phyloP scores from a whole-genome alignment of 306 rosid genomes.

The Delonix regia region DNA sequence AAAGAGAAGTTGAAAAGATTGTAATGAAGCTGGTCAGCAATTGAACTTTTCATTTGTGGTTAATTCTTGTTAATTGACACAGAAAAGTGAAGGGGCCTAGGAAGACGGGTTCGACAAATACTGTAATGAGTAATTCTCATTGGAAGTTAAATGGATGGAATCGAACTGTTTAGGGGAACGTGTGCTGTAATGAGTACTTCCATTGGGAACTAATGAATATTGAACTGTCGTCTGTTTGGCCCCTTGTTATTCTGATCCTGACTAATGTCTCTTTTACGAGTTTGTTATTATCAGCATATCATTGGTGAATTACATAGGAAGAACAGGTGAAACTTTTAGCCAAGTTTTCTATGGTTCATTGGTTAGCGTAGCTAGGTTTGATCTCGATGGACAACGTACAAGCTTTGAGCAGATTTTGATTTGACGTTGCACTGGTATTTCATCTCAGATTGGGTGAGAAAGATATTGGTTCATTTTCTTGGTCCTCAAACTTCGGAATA shows the following conservation, averaged over 20 bases:
- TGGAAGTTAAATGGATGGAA: conserved; percentile 23
- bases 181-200: not conserved
- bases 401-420: not conserved
- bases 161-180: conserved; percentile 25
- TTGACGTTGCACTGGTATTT: not conserved
- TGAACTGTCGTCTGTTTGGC: not conserved
- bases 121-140: conserved; percentile 21
- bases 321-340: no score
- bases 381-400: no score
- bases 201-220: not conserved
- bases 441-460: not conserved
- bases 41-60: conserved; percentile 41
- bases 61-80: conserved; percentile 27
- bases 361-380: no score
- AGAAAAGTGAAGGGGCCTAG: not conserved
- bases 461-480: not conserved
- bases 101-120: conserved; percentile 23
- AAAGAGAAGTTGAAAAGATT: conserved; percentile 98
- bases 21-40: conserved; percentile 48
- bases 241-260: conserved; percentile 10
- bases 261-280: not conserved
- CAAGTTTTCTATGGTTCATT: no score
- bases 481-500: not conserved
- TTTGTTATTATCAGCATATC: not conserved
- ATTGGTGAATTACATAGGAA: no score